These are phyloP conservation scores for Fraxinus latifolia DNA, from an alignment of 305 asterid species.

Conservation along the genomic window DNA sequence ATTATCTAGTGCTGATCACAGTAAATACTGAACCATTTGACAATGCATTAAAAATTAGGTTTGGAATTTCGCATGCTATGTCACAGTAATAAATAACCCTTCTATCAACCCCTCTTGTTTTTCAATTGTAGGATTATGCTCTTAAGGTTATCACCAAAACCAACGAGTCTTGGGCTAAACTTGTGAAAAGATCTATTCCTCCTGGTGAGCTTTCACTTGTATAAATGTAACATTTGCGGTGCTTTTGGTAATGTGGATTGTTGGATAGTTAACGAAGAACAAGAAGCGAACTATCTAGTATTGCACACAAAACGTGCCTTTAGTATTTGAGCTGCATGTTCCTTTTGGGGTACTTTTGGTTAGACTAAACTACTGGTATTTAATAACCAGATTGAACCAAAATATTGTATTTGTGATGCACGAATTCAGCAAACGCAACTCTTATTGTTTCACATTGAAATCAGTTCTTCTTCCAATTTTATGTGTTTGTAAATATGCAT, in stretches of 20 bases:
- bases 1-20: not conserved
- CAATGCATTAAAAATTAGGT: not conserved
- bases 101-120: not conserved
- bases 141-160: slow-evolving; percentile 78
- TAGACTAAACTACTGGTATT: not conserved
- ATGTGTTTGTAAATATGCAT: not conserved
- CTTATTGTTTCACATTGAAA: not conserved
- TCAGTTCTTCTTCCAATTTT: not conserved
- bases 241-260: not conserved
- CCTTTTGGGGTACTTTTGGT: not conserved
- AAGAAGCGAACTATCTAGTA: not conserved
- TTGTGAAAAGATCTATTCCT: slow-evolving; percentile 78
- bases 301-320: not conserved
- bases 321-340: not conserved
- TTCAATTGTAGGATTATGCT: slow-evolving; percentile 66
- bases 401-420: not conserved
- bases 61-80: not conserved
- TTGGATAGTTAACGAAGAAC: not conserved
- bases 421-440: slow-evolving; percentile 21
- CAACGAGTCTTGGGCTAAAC: slow-evolving; percentile 85
- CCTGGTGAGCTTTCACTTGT: slow-evolving; percentile 90
- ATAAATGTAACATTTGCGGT: slow-evolving; percentile 21
- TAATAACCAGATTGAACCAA: slow-evolving; percentile 19
- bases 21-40: not conserved
- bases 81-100: not conserved